Conservation (phyloP, 1,284 basidiomycete species). For the Apiotrichum brassicae region DNA sequence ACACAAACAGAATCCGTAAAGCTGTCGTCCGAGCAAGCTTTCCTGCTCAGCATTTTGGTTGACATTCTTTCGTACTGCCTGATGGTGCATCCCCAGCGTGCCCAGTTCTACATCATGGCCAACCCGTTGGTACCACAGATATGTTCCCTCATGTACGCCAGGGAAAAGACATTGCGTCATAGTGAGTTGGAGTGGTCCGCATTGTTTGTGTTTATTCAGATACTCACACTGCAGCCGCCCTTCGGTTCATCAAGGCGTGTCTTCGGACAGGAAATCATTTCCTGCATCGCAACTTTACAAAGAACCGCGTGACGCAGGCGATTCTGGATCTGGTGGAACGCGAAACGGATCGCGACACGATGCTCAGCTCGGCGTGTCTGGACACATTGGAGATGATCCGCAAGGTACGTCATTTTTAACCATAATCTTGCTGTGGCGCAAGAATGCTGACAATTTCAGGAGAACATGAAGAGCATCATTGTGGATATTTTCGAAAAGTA, state of each 20-base stretch:
- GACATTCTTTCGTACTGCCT: conserved; percentile 87
- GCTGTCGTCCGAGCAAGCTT: conserved; percentile 43
- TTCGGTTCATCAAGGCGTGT: conserved; percentile 84
- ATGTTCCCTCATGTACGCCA: conserved; percentile 68
- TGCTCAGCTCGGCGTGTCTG: conserved; percentile 87
- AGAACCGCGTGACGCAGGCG: conserved; percentile 74
- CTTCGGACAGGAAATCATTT: conserved; percentile 81
- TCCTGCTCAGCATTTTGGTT: conserved; percentile 73
- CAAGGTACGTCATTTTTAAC: conserved; percentile 53
- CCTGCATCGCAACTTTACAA: conserved; percentile 74
- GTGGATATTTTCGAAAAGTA: conserved; percentile 75
- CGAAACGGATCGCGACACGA: conserved; percentile 81
- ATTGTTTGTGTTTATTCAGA: too few species aligned
- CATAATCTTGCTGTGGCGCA: not conserved
- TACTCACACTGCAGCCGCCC: conserved; percentile 53
- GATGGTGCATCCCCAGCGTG: conserved; percentile 79
- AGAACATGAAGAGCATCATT: conserved; percentile 80
- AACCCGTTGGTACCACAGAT: conserved; percentile 66
- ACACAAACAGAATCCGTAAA: not conserved
- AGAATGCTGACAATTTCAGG: conserved; percentile 52
- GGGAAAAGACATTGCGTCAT: conserved; percentile 85
- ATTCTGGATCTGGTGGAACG: conserved; percentile 73
- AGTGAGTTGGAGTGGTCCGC: conserved; percentile 51
- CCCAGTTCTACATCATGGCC: conserved; percentile 82
- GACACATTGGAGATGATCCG: conserved; percentile 91